Evolutionary conservation across 345 rosid species (phyloP), one percentile per base, ranked within the genome.

Genomic region (Eucalyptus regnans): DNA sequence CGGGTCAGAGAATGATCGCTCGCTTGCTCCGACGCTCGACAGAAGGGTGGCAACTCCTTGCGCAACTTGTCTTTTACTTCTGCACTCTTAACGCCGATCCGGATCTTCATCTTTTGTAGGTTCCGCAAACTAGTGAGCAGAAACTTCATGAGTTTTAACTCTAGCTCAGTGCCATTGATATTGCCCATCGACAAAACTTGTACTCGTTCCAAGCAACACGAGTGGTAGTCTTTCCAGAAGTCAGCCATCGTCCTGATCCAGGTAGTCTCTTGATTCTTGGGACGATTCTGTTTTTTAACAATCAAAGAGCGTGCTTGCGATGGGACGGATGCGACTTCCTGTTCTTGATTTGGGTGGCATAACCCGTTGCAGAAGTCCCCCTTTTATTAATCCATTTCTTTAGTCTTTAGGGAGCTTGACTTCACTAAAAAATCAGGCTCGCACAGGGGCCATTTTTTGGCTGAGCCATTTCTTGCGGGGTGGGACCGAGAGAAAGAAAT

Each of bases 31-130:
- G 95, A 94, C 18, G 94, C 95, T 50, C 94, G 91, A 56, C 44
- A 91, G 88, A 94, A 93, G 48, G 92, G 93, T 90, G 94, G 86
- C 92, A 93, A 86, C 41, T 93, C 93, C 91, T 93, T 95, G 48
- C 91, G 23, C 89, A 95, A 54, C 60, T 91, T 94, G 94, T 91
- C 90, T 60, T 91, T 92, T 80, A 93, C 91, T 58, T 91, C 93
- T 68, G 89, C 94, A 71, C 90, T 92, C 20, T 18, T 49, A 5
- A 93, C 86, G 49, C 90, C 86, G 46, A 94, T 95, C 89, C 92
- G 92, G 31, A 95, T 87, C 37, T 92, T 93, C 95, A 94, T 89
- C 89, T 41, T 92, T 90, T 94, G 94, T 23, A 94, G 93, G 54
- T 88, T 87, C 1, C 94, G 94, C 16, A 93, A 90, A 88, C 92